Base-by-base conservation (phyloP, 2,329 filamentous ascomycete genomes). In the Aspergillus terreus region DNA sequence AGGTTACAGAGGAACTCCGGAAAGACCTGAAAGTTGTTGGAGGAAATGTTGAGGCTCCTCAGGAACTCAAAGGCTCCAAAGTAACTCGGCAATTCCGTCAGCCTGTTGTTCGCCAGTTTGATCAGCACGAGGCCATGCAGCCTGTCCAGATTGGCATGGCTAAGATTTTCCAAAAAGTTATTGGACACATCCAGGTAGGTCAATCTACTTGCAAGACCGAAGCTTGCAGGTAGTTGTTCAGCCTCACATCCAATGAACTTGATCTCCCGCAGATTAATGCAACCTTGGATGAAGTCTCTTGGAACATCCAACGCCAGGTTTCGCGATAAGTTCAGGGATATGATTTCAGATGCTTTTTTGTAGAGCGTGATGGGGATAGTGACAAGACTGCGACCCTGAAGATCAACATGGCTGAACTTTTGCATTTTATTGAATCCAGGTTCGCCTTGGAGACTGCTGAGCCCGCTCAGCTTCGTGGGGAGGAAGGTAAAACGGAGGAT, bases 231-330 rank as follows among this genome's bases (percentile, higher is more conserved):
- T 21, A 99, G 76, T 63, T 87, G 86, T 69, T 88, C 85, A 2
- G 92, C 90, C 69, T 99, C 94, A 63, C 97, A 97, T 66, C 91
- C 92, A 61, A 89, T 91, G 71, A 88, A 99, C 65, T 95, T 96
- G 78, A 99, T 94, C 69, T 99, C 94, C 46, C 92, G 85, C 17
- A 99, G 77, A 64, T 92, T 91, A 60, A 87, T 85, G 73, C 94
- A 99, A 25, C 90, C 88, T 68, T 95, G 90, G 50, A 99, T 92
- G 67, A 99, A 99, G 70, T 99, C 94, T 65, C 91, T 90, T 0
- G 94, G 94, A 12, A 99, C 85, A 62, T 96, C 90, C 25, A 99
- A 79, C 0, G 91, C 94, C 42, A 97, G 76, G 62, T 99, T 99
- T 35, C 90, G 84, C 1, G 94, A 97, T 9, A 99, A 78, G 65